Conservation (phyloP, 2,329 filamentous ascomycete species). For the Hypoxylon sp. region DNA sequence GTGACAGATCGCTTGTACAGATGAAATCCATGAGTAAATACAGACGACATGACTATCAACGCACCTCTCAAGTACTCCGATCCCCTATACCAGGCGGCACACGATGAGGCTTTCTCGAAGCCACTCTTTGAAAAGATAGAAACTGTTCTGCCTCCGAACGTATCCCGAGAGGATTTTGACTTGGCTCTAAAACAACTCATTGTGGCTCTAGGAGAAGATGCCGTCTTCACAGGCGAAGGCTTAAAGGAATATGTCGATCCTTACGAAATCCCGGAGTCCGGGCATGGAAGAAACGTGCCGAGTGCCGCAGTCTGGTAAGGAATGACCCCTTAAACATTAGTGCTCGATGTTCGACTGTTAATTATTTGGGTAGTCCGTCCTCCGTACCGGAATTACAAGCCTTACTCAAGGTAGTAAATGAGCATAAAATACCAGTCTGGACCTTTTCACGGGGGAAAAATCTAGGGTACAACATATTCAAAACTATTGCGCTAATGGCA, state of each 20-base stretch:
- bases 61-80: slow-evolving; percentile 55
- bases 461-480: slow-evolving; percentile 54
- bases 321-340: slow-evolving; percentile 17
- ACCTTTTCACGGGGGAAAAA: slow-evolving; percentile 57
- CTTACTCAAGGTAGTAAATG: slow-evolving; percentile 54
- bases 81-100: slow-evolving; percentile 59
- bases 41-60: slow-evolving; percentile 18
- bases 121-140: slow-evolving; percentile 57
- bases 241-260: slow-evolving; percentile 63
- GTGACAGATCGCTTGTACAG: background rate
- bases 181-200: slow-evolving; percentile 56
- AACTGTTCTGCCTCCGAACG: slow-evolving; percentile 58
- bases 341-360: background rate
- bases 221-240: slow-evolving; percentile 57
- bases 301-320: slow-evolving; percentile 60
- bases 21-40: background rate
- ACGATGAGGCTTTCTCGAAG: slow-evolving; percentile 59
- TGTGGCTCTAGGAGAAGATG: slow-evolving; percentile 55
- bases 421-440: slow-evolving; percentile 52
- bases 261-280: slow-evolving; percentile 61
- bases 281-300: slow-evolving; percentile 58
- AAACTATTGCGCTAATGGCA: background rate
- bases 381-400: slow-evolving; percentile 53
- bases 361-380: slow-evolving; percentile 52
- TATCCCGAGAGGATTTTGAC: slow-evolving; percentile 57